These are phyloP conservation scores for Prunus campanulata DNA, from an alignment of 306 rosid species.

Conservation along the genomic window DNA sequence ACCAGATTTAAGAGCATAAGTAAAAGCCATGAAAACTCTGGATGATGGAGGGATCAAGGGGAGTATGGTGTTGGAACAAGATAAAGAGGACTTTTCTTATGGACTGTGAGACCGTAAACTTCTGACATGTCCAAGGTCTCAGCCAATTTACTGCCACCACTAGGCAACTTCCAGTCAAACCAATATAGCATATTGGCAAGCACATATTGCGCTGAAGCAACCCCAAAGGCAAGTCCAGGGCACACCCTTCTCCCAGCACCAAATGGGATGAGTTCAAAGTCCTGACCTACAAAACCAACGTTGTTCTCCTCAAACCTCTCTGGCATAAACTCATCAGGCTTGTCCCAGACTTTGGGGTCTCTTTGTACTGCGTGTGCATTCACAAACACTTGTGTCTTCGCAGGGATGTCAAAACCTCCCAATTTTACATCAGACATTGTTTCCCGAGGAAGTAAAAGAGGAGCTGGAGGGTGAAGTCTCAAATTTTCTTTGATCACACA, in stretches of 20 bases:
- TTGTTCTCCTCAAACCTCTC: constrained; percentile 38
- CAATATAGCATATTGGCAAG: neutral
- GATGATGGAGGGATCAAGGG: neutral
- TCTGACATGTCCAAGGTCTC: constrained; percentile 35
- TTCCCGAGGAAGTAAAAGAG: constrained; percentile 40
- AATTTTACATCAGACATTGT: constrained; percentile 20
- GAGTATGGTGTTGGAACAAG: constrained; percentile 25
- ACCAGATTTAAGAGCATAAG: too few species aligned
- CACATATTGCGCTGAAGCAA: neutral
- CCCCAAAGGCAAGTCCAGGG: constrained; percentile 23
- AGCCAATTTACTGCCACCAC: neutral
- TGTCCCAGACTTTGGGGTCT: constrained; percentile 35
- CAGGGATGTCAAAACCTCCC: constrained; percentile 41
- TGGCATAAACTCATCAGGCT: constrained; percentile 31
- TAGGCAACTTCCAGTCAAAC: constrained; percentile 31
- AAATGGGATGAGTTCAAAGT: constrained; percentile 23
- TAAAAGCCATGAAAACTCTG: too few species aligned
- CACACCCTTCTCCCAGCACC: constrained; percentile 38
- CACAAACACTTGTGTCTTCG: constrained; percentile 31
- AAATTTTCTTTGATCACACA: constrained; percentile 48
- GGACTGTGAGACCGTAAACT: constrained; percentile 9
- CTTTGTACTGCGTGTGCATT: constrained; percentile 54
- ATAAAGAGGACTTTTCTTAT: constrained; percentile 31
- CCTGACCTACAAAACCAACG: constrained; percentile 27
- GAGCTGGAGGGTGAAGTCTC: constrained; percentile 44